Conservation (phyloP, 2,329 filamentous ascomycete genomes). For the Aspergillus fructus region DNA sequence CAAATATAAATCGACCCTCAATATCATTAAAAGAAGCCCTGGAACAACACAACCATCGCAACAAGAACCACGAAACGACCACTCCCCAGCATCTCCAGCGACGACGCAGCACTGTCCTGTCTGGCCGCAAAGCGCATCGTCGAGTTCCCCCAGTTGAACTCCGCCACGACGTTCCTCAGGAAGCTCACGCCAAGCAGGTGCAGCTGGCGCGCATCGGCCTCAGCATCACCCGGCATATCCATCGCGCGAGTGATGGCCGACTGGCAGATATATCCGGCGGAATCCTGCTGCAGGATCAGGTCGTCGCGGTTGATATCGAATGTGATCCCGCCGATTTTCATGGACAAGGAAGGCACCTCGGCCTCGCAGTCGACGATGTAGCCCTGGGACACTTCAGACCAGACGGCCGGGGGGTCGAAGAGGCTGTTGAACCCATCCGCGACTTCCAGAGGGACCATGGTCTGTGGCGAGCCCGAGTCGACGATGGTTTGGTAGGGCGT, state of each 20-base stretch:
- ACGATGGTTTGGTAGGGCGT: constrained; percentile 16
- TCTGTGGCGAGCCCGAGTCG: constrained; percentile 31
- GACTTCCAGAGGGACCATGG: constrained; percentile 34
- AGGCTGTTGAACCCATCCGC: constrained; percentile 39
- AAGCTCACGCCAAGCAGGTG: constrained; percentile 43
- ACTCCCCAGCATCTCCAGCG: not conserved
- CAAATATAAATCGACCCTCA: not conserved
- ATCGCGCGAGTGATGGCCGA: constrained; percentile 13
- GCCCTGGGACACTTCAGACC: constrained; percentile 27
- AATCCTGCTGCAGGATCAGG: constrained; percentile 22
- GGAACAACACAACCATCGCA: not conserved
- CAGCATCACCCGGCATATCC: constrained; percentile 11
- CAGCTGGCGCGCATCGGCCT: constrained; percentile 7
- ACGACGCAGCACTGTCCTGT: not conserved
- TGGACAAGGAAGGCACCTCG: constrained; percentile 40
- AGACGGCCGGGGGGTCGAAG: constrained; percentile 43
- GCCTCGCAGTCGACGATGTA: constrained; percentile 47
- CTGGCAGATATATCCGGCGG: constrained; percentile 15
- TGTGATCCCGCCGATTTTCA: constrained; percentile 38
- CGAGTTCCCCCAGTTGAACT: constrained; percentile 51
- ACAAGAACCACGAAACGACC: not conserved
- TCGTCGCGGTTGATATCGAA: constrained; percentile 31
- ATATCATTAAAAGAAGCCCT: not conserved
- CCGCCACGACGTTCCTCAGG: constrained; percentile 50
- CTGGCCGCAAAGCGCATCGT: constrained; percentile 34